A percentile compares a stretch with the other conserved stretches of the same genome.
These are phyloP conservation scores for Cephaloascus fragrans DNA, from an alignment of 805 yeast species.

Conservation along the genomic window DNA sequence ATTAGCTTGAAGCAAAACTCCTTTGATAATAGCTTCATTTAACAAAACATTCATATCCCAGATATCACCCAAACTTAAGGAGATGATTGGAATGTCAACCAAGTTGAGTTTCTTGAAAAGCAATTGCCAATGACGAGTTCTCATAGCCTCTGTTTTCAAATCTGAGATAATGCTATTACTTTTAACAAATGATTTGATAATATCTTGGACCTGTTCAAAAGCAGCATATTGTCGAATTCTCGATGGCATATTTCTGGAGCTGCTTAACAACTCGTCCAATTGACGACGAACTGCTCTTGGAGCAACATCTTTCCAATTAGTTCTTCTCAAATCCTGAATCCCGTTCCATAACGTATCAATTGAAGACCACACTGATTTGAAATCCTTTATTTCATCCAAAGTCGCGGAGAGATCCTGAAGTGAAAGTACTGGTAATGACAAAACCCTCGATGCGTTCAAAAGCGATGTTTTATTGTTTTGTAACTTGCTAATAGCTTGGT, in stretches of 20 bases:
- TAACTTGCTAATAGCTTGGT: constrained; percentile 5
- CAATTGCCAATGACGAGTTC: constrained; percentile 57
- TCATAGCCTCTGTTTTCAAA: constrained; percentile 47
- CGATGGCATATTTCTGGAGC: constrained; percentile 43
- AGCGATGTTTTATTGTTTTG: constrained; percentile 12
- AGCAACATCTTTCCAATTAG: constrained; percentile 40
- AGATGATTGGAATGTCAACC: constrained; percentile 8
- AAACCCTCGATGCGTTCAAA: constrained; percentile 19
- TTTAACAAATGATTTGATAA: constrained; percentile 29
- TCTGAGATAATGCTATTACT: constrained; percentile 28
- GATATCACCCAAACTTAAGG: constrained; percentile 46
- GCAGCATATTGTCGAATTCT: constrained; percentile 61
- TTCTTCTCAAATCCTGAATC: constrained; percentile 28
- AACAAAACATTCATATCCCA: constrained; percentile 42
- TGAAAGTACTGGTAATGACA: constrained; percentile 19
- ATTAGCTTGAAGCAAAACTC: constrained; percentile 52
- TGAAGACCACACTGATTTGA: constrained; percentile 55
- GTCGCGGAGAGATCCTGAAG: constrained; percentile 18
- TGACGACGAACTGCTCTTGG: constrained; percentile 32
- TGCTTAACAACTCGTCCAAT: constrained; percentile 40
- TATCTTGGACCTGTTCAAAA: constrained; percentile 44
- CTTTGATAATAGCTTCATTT: constrained; percentile 36
- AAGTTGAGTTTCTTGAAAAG: constrained; percentile 26
- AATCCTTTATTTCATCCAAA: constrained; percentile 42
- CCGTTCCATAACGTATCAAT: constrained; percentile 41